Base-by-base conservation (phyloP, 2,329 filamentous ascomycete genomes). In the Chaetomiaceae sp. region DNA sequence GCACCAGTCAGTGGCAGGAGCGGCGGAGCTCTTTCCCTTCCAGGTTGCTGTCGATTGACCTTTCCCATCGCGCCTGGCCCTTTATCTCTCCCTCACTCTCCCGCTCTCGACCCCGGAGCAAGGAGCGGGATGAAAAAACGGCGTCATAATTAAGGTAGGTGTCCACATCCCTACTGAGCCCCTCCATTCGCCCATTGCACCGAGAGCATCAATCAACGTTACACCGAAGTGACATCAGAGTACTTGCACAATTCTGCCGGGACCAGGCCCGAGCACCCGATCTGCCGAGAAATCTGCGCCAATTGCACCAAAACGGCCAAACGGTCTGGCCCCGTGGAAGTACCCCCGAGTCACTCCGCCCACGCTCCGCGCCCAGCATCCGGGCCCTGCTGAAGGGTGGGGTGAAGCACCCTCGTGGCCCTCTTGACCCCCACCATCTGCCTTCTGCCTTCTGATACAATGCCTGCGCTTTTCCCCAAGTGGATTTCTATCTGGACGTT, bases 81-180 rank as follows among this genome's bases (percentile, higher is more conserved):
- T 39, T 51, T n/a, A 33, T 33, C 30, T 33, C 12, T 33, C 30
- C 12, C 25, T 12, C 25, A 6, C 25, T 27, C 25, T 5, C 25
- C 25, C 25, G 25, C 12, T 27, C 50, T 45, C 42, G 47, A 47
- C 46, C 49, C 46, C 48, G 40, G 20, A 43, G 45, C 43, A 47
- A 48, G 47, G 39, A 31, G 38, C 42, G 5, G 13, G 31, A 49
- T 48, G 39, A 31, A 50, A 25, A 50, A 55, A 53, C 46, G 55
- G 57, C 55, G 55, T 59, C 57, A 59, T 59, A n/a, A n/a, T n/a
- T n/a, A n/a, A n/a, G n/a, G n/a, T n/a, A 35, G 40, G 47, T 48
- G 33, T 31, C 41, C 49, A 45, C 45, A n/a, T n/a, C n/a, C 44
- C 41, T 27, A 27, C n/a, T 8, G 44, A 33, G 25, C 48, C 46